Evolutionary conservation across 768 basidiomycete species (phyloP), one percentile per base, ranked within the genome.

Genomic region (Tulasnella sp.): DNA sequence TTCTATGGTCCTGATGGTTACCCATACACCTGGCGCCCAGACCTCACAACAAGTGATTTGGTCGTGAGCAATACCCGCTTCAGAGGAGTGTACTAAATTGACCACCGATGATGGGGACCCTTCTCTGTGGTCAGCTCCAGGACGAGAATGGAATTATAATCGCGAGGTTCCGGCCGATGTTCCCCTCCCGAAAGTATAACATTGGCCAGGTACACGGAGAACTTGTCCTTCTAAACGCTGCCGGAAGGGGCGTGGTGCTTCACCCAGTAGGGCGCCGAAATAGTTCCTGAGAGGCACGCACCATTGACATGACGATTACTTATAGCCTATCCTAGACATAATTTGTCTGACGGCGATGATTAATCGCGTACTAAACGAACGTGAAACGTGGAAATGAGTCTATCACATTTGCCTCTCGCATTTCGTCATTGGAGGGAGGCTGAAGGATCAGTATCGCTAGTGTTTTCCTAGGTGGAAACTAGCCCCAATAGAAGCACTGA

Each of bases 271-370:
- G 85, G 83, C 80, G 16, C 79, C 34, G 12, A n/a, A 46, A 46
- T 31, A 5, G 18, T 8, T 69, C 9, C 64, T 60, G 31, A 18
- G 11, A 50, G 2, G 46, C 14, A 31, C 11, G 60, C 1, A 69
- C 41, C 3, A 42, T 16, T 58, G 20, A n/a, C 24, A 44, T 72
- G 46, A 54, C 37, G 46, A 83, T 83, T 28, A 12, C 14, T 28
- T 48, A 28, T 42, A 80, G 79, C 94, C 94, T 82, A 92, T 96
- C 86, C 95, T 95, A 94, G 93, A 96, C 88, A 91, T 90, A 69
- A 93, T 96, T 81, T 93, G 92, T 41, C 91, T 96, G 83, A 94
- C 94, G 44, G 91, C 91, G 77, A 94, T 95, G 93, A 88, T 96
- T 50, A 95, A 93, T 86, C 92, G 95, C 74, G 54, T 82, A 24